Percentiles rank a stretch among this genome's conserved stretches.
Evolutionary conservation across 257 asterid species (phyloP).

Genomic region (Fraxinus cuspidata): DNA sequence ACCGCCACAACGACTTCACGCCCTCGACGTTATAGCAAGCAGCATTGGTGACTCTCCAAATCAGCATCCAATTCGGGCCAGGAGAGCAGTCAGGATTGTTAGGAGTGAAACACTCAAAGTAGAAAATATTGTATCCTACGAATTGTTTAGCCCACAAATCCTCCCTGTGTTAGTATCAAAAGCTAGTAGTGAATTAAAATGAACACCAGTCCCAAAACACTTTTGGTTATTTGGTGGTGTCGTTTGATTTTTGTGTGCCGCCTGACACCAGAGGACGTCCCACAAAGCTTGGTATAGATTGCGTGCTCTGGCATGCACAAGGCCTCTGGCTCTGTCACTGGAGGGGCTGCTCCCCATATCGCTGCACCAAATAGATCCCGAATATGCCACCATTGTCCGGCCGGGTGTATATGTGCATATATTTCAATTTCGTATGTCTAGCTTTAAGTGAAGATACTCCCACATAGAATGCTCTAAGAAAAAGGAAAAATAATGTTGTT

Average conservation of each 20-base stretch:
- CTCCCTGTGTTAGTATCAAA: conserved; percentile 47
- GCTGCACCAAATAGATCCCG: conserved; percentile 65
- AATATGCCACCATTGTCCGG: conserved; percentile 65
- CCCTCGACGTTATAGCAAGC: conserved; percentile 27
- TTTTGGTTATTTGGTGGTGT: conserved; percentile 47
- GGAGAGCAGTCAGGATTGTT: conserved; percentile 65
- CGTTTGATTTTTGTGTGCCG: conserved; percentile 44
- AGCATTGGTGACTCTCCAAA: conserved; percentile 84
- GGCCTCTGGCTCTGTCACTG: conserved; percentile 45
- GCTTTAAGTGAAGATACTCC: conserved; percentile 75
- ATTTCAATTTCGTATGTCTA: conserved; percentile 47
- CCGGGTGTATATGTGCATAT: conserved; percentile 64
- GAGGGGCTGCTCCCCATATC: conserved; percentile 88
- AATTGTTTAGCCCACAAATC: conserved; percentile 55
- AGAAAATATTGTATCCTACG: conserved; percentile 67
- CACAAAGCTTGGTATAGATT: conserved; percentile 64
- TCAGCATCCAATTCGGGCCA: conserved; percentile 80
- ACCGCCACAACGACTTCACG: conserved; percentile 47
- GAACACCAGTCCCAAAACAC: conserved; percentile 59
- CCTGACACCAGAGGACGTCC: conserved; percentile 55
- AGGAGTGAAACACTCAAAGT: conserved; percentile 54
- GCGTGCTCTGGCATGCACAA: conserved; percentile 57
- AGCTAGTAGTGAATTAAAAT: conserved; percentile 59
- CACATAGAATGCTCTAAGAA: conserved; percentile 40
- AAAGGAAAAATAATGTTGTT: not conserved